Conservation (phyloP, 2,329 filamentous ascomycete genomes). For the Hypoxylon sp. region DNA sequence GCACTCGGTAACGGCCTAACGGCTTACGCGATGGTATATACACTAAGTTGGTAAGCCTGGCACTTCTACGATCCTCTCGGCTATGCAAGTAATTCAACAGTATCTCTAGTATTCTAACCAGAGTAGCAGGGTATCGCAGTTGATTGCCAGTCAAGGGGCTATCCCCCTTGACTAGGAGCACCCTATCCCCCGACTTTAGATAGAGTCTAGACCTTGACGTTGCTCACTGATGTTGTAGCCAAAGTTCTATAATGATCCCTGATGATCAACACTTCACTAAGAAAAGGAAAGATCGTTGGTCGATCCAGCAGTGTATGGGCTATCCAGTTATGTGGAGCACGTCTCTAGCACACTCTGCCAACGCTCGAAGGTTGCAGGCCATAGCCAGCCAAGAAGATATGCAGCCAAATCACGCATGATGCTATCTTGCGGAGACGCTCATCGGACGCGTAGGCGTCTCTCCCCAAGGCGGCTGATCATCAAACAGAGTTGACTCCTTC, state of each 20-base stretch:
- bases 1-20: neutral
- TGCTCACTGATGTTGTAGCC: neutral
- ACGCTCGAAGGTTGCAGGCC: neutral
- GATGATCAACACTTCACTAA: constrained; percentile 2
- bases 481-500: neutral
- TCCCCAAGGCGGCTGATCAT: neutral
- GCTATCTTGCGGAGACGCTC: neutral
- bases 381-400: constrained; percentile 4
- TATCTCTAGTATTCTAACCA: neutral
- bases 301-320: neutral
- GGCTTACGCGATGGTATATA: neutral
- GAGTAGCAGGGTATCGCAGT: neutral
- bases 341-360: neutral
- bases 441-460: neutral
- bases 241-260: neutral
- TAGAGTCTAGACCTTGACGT: neutral
- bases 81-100: constrained; percentile 6
- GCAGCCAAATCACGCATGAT: constrained; percentile 9
- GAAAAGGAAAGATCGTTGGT: constrained; percentile 8
- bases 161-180: neutral
- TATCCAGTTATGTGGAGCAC: neutral
- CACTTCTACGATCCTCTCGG: constrained; percentile 1
- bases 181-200: neutral
- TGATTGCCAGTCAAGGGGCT: neutral
- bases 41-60: neutral